Base-by-base conservation (phyloP, 2,329 filamentous ascomycete species). In the Claviceps cyperi region DNA sequence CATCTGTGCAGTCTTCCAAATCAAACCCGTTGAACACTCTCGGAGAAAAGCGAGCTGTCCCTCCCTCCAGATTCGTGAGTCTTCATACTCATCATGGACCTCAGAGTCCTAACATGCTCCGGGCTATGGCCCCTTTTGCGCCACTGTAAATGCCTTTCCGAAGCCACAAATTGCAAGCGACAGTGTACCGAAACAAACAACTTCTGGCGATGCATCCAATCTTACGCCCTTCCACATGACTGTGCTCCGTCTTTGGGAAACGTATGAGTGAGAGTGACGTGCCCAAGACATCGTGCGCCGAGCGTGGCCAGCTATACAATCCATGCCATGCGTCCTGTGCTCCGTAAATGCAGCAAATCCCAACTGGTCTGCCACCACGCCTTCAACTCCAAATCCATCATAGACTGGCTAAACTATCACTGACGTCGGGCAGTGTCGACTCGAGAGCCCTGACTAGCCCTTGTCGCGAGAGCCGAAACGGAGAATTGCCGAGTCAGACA, bases 311-410 rank as follows among this genome's bases (percentile, higher is more conserved):
- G 22, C 41, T 44, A 44, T 49, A 46, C 36, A 53, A 49, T 47
- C 46, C 40, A 47, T 53, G 43, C 39, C 44, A 43, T 51, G 45
- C 39, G 46, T 50, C 38, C 52, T 49, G 44, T 49, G 44, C 51
- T 43, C 49, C 44, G 35, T 48, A 32, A 15, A 32, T 48, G 44
- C 28, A 45, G 36, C 37, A 39, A 47, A 39, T 47, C n/a, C 43
- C 50, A 53, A 49, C 21, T 21, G 36, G 38, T 28, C 37, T 38
- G 37, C 32, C 47, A 48, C n/a, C 45, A 40, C 47, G 28, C 51
- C 36, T 41, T 15, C 44, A 48, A 48, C 52, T 51, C 52, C 50
- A 43, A 44, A 43, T 38, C 32, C 43, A 44, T 19, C 28, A 32
- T 32, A 9, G 24, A 9, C 24, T 9, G 24, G 15, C 24, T 46